Conservation (phyloP, 140 eudicot genomes). For the Flaveria floridana region DNA sequence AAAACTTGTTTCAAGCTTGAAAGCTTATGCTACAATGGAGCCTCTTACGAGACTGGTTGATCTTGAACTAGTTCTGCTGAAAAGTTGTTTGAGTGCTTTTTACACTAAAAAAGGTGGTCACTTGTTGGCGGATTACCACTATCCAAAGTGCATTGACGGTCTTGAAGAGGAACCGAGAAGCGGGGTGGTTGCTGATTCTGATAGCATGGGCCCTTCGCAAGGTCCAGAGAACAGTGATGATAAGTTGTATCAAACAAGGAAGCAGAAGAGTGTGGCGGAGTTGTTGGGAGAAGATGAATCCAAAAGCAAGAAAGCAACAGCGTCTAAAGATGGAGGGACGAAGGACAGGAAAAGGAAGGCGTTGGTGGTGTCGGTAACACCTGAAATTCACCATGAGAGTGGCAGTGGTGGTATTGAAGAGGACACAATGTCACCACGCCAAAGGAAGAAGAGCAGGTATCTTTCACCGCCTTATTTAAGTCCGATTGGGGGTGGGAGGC, state of each 20-base stretch:
- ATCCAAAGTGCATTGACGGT: slow-evolving; percentile 51
- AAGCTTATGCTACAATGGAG: slow-evolving; percentile 30
- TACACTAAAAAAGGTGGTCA: slow-evolving; percentile 43
- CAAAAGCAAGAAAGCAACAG: slow-evolving; percentile 36
- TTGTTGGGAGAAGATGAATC: slow-evolving; percentile 40
- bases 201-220: slow-evolving; percentile 42
- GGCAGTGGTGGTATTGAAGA: slow-evolving; percentile 38
- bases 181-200: slow-evolving; percentile 33
- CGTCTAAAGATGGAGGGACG: slow-evolving; percentile 29
- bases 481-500: slow-evolving; percentile 25
- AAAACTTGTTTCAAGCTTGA: slow-evolving; percentile 39
- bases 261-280: slow-evolving; percentile 70
- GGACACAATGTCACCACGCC: slow-evolving; percentile 51
- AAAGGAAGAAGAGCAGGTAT: slow-evolving; percentile 76
- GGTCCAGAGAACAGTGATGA: slow-evolving; percentile 31
- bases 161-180: slow-evolving; percentile 45
- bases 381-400: slow-evolving; percentile 30
- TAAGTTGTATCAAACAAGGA: slow-evolving; percentile 46
- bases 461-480: slow-evolving; percentile 72
- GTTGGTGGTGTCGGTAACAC: slow-evolving; percentile 31
- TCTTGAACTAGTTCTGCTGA: slow-evolving; percentile 53
- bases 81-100: slow-evolving; percentile 57
- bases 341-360: slow-evolving; percentile 40
- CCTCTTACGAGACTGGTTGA: slow-evolving; percentile 9
- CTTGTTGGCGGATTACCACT: slow-evolving; percentile 44